A percentile compares a stretch with the other conserved stretches of the same genome.
These are phyloP conservation scores for Barnettozyma vustinii DNA, from an alignment of 805 yeast species.

Conservation along the genomic window DNA sequence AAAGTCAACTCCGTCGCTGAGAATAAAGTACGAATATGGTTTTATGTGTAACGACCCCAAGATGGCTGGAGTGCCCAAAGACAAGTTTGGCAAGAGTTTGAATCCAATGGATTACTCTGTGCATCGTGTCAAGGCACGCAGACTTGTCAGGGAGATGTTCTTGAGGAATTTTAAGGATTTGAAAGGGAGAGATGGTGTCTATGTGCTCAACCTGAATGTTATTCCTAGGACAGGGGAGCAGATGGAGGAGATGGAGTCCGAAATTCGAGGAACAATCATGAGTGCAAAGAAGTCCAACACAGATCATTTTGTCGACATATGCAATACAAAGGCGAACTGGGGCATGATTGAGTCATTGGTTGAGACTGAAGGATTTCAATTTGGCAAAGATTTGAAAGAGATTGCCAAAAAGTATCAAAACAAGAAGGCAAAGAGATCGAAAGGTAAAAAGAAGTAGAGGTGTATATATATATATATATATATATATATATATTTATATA, in stretches of 20 bases:
- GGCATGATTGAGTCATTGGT: constrained; percentile 5
- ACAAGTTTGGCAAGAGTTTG: constrained; percentile 10
- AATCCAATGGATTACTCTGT: constrained; percentile 18
- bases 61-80: constrained; percentile 3
- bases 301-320: neutral
- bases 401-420: neutral
- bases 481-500: too few relatives aligned
- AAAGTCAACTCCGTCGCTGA: constrained; percentile 19
- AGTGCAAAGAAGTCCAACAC: constrained; percentile 4
- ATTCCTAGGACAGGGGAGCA: constrained; percentile 12
- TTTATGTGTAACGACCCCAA: constrained; percentile 14
- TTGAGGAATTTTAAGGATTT: constrained; percentile 6
- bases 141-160: constrained; percentile 10
- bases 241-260: constrained; percentile 4
- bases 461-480: too few relatives aligned
- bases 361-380: constrained; percentile 8
- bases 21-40: constrained; percentile 17
- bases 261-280: constrained; percentile 3
- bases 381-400: constrained; percentile 8
- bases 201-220: constrained; percentile 16
- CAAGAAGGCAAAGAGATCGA: neutral
- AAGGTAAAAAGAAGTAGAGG: neutral
- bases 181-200: constrained; percentile 19
- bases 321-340: constrained; percentile 17
- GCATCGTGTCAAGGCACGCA: constrained; percentile 14